Evolutionary conservation across 495 filamentous ascomycete genomes (phyloP).

Genomic region (Podospora bellae-mahoneyi): DNA sequence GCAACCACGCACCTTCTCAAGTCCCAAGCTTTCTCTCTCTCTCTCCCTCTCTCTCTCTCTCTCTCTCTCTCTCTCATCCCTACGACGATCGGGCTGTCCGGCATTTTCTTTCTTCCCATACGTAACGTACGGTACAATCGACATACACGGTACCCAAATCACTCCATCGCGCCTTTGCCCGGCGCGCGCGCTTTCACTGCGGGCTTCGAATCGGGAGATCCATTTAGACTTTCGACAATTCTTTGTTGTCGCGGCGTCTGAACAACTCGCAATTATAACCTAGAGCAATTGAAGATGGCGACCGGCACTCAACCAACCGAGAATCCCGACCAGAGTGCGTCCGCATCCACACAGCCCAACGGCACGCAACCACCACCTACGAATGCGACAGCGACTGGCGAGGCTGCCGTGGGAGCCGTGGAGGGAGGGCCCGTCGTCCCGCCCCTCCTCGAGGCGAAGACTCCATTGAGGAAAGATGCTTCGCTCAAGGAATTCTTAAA

Average conservation of each 20-base stretch:
- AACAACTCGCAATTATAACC: background rate
- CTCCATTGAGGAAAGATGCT: constrained; percentile 80
- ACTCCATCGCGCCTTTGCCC: background rate
- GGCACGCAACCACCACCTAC: constrained; percentile 19
- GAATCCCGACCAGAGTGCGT: constrained; percentile 19
- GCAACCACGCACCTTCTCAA: no score
- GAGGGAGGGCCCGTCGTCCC: constrained; percentile 2
- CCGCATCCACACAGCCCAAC: constrained; percentile 13
- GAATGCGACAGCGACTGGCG: background rate
- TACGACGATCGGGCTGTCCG: no score
- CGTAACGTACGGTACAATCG: background rate
- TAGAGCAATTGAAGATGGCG: constrained; percentile 20
- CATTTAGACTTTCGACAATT: background rate
- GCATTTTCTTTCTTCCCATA: no score
- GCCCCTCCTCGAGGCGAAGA: constrained; percentile 36
- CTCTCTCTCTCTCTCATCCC: no score
- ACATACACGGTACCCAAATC: background rate
- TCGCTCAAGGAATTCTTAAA: constrained; percentile 83
- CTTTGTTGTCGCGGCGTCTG: background rate
- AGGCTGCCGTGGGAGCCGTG: background rate
- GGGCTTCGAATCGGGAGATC: no score
- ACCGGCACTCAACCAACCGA: constrained; percentile 21
- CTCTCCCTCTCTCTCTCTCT: no score
- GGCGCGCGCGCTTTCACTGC: background rate
- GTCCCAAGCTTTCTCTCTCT: no score